phyloP scores from a whole-genome alignment of 257 asterid species.

The Anisodus acutangulus region DNA sequence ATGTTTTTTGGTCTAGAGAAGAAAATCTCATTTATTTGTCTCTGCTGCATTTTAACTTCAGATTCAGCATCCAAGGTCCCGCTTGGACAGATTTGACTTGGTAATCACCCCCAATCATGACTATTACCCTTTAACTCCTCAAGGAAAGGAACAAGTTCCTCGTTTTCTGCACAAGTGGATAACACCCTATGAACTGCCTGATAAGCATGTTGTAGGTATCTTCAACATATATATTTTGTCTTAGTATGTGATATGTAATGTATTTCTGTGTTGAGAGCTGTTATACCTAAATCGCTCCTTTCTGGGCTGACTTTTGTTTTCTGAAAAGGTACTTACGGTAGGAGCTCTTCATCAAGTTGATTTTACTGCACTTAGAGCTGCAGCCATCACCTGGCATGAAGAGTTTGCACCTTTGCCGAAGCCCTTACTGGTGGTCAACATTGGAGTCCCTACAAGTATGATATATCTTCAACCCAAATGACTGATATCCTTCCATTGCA shows the following conservation, averaged over 20 bases:
- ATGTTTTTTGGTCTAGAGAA: background rate
- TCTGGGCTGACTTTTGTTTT: slow-evolving; percentile 25
- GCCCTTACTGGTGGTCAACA: slow-evolving; percentile 88
- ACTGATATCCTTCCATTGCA: background rate
- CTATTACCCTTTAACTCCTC: slow-evolving; percentile 79
- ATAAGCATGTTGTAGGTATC: slow-evolving; percentile 70
- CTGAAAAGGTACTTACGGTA: slow-evolving; percentile 73
- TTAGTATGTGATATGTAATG: slow-evolving; percentile 19
- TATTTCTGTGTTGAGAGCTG: slow-evolving; percentile 33
- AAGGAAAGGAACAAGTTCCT: slow-evolving; percentile 83
- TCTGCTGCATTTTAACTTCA: slow-evolving; percentile 44
- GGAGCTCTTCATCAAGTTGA: slow-evolving; percentile 98
- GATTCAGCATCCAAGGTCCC: slow-evolving; percentile 98
- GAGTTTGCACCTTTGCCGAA: slow-evolving; percentile 84
- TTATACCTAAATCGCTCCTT: slow-evolving; percentile 15
- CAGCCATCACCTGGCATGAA: slow-evolving; percentile 86
- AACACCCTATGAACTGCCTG: slow-evolving; percentile 84
- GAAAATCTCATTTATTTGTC: slow-evolving; percentile 15
- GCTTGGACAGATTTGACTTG: slow-evolving; percentile 89
- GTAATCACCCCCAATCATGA: slow-evolving; percentile 93
- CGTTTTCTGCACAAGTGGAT: slow-evolving; percentile 83
- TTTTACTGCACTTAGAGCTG: slow-evolving; percentile 74
- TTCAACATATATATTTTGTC: slow-evolving; percentile 28
- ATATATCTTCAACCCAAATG: background rate
- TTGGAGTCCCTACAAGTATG: slow-evolving; percentile 94